Conservation (phyloP, 352 stramenopile species). For the Pythium apleroticum region DNA sequence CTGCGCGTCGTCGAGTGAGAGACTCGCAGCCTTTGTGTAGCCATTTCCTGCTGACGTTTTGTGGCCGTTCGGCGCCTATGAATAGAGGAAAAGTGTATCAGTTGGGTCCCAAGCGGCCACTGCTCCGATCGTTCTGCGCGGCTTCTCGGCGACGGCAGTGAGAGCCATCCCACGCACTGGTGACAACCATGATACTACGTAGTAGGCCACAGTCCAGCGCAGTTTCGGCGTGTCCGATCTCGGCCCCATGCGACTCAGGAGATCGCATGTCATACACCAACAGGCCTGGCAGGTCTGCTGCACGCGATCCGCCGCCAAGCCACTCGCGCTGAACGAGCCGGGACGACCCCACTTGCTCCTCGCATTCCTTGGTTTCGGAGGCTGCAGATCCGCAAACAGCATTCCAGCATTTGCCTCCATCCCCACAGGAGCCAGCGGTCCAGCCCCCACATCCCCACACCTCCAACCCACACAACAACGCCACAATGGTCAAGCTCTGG, state of each 20-base stretch:
- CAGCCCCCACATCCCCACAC: background rate
- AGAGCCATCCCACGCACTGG: background rate
- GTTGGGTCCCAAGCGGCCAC: background rate
- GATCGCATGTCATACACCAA: background rate
- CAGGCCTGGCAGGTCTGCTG: background rate
- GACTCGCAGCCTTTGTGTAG: background rate
- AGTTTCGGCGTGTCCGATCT: background rate
- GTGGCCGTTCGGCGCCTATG: background rate
- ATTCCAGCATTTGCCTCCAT: conserved; percentile 7
- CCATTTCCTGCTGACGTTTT: background rate
- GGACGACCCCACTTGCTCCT: background rate
- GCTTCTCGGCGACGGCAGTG: background rate
- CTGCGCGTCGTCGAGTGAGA: conserved; percentile 38
- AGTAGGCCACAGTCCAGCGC: too few relatives aligned
- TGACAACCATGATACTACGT: too few relatives aligned
- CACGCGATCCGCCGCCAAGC: background rate
- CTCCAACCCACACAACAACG: background rate
- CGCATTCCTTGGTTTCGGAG: background rate
- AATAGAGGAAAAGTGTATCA: background rate
- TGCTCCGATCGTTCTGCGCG: background rate
- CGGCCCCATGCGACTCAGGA: background rate
- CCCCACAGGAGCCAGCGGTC: background rate
- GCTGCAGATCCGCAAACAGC: background rate
- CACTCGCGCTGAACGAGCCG: background rate
- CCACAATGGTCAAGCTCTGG: conserved; percentile 23